These are phyloP conservation scores for Massarina eburnea DNA, from an alignment of 2,329 filamentous ascomycete species.

Conservation along the genomic window DNA sequence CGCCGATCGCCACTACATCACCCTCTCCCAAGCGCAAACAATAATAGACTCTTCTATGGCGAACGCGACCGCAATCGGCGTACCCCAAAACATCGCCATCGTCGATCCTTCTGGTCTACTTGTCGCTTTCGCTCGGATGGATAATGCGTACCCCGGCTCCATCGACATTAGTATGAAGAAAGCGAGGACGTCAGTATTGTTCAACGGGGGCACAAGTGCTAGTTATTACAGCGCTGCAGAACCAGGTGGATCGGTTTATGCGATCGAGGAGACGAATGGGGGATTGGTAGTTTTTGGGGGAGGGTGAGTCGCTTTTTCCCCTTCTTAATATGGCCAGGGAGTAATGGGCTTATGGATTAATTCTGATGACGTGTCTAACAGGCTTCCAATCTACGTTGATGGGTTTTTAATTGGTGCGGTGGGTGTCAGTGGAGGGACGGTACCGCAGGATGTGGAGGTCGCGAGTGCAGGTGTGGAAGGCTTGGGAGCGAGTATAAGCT, in stretches of 20 bases:
- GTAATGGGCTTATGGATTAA: background rate
- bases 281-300: conserved; percentile 32
- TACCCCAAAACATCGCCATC: conserved; percentile 33
- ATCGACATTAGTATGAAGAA: conserved; percentile 34
- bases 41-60: conserved; percentile 21
- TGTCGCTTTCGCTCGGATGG: conserved; percentile 31
- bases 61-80: conserved; percentile 24
- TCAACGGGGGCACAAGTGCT: conserved; percentile 24
- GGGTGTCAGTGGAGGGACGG: conserved; percentile 31
- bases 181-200: conserved; percentile 29
- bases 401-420: conserved; percentile 30
- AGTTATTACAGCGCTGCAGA: conserved; percentile 16
- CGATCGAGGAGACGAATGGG: conserved; percentile 29
- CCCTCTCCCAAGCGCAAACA: conserved; percentile 24
- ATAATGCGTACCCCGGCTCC: conserved; percentile 30
- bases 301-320: conserved; percentile 11
- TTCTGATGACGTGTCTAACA: conserved; percentile 1
- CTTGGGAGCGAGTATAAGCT: conserved; percentile 16
- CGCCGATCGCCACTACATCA: conserved; percentile 18
- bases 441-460: conserved; percentile 28
- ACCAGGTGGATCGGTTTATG: conserved; percentile 22
- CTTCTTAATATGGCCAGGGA: background rate
- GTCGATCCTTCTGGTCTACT: conserved; percentile 30
- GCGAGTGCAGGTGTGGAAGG: conserved; percentile 19
- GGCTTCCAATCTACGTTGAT: conserved; percentile 26